Conservation (phyloP, 192 early-diverging fungal genomes). For the Kappamyces sp. region DNA sequence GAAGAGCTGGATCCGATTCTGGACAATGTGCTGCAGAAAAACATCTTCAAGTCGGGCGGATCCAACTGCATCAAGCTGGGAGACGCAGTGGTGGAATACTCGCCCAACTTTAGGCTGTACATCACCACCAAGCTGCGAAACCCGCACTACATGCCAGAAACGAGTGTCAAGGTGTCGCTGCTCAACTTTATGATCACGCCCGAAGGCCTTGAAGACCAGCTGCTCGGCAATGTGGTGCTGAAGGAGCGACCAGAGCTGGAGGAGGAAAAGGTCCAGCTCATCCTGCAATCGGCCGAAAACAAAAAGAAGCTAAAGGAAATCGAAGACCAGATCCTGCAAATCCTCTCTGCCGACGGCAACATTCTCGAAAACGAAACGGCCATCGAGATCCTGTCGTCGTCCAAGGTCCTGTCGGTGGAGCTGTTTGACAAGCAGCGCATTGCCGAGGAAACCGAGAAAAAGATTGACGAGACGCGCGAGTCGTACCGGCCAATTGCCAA, state of each 20-base stretch:
- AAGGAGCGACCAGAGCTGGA: slow-evolving; percentile 62
- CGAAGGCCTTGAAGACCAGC: slow-evolving; percentile 59
- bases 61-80: slow-evolving; percentile 53
- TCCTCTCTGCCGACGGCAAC: slow-evolving; percentile 59
- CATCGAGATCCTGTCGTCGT: slow-evolving; percentile 54
- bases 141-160: slow-evolving; percentile 60
- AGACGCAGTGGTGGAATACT: slow-evolving; percentile 60
- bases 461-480: slow-evolving; percentile 62
- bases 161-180: slow-evolving; percentile 56
- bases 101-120: slow-evolving; percentile 50
- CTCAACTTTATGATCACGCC: slow-evolving; percentile 70
- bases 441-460: slow-evolving; percentile 61
- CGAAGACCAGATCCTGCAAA: slow-evolving; percentile 56
- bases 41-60: slow-evolving; percentile 58
- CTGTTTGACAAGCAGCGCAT: slow-evolving; percentile 63
- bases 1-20: slow-evolving; percentile 63
- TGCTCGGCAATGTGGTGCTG: slow-evolving; percentile 56
- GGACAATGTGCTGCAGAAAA: slow-evolving; percentile 55
- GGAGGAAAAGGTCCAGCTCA: slow-evolving; percentile 62
- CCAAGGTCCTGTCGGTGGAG: slow-evolving; percentile 52
- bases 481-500: slow-evolving; percentile 63
- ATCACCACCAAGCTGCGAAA: slow-evolving; percentile 63
- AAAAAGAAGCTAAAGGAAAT: slow-evolving; percentile 60
- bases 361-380: slow-evolving; percentile 63
- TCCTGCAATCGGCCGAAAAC: slow-evolving; percentile 57